Conservation (phyloP, 352 stramenopile species). For the Globisporangium viniferum region DNA sequence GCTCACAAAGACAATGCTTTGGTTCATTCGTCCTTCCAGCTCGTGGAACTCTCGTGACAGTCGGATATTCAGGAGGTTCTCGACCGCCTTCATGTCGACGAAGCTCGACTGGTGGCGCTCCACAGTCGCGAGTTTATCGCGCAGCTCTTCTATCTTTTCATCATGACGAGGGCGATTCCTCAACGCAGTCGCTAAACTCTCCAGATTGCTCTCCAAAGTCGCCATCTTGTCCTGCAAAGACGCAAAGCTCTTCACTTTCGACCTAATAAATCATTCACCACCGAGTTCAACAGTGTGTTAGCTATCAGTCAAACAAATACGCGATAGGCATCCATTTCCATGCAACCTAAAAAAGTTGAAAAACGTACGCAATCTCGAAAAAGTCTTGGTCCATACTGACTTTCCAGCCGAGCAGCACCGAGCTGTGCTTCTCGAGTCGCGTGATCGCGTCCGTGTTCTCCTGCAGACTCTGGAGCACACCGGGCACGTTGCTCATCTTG, state of each 20-base stretch:
- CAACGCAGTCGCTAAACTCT: slow-evolving; percentile 34
- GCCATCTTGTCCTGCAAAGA: slow-evolving; percentile 52
- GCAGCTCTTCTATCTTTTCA: slow-evolving; percentile 52
- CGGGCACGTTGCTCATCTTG: slow-evolving; percentile 27
- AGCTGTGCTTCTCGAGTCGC: slow-evolving; percentile 73
- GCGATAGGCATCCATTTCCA: neutral
- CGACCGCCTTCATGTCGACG: slow-evolving; percentile 62
- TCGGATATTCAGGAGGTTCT: slow-evolving; percentile 61
- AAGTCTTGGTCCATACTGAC: slow-evolving; percentile 62
- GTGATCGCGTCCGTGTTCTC: slow-evolving; percentile 53
- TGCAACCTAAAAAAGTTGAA: neutral
- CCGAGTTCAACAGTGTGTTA: neutral
- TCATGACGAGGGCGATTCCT: slow-evolving; percentile 51
- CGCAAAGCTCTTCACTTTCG: slow-evolving; percentile 54
- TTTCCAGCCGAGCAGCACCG: slow-evolving; percentile 58
- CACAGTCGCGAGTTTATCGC: slow-evolving; percentile 48
- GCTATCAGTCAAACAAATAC: neutral
- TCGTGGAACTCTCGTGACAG: slow-evolving; percentile 69
- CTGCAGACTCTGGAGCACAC: slow-evolving; percentile 32
- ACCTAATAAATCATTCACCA: slow-evolving; percentile 5
- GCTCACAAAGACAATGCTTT: slow-evolving; percentile 53
- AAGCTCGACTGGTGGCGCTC: slow-evolving; percentile 49
- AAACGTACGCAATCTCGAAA: slow-evolving; percentile 37
- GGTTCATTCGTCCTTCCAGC: slow-evolving; percentile 58
- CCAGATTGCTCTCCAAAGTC: slow-evolving; percentile 58